Base-by-base conservation (phyloP, 257 asterid genomes). In the Solanum arcanum region DNA sequence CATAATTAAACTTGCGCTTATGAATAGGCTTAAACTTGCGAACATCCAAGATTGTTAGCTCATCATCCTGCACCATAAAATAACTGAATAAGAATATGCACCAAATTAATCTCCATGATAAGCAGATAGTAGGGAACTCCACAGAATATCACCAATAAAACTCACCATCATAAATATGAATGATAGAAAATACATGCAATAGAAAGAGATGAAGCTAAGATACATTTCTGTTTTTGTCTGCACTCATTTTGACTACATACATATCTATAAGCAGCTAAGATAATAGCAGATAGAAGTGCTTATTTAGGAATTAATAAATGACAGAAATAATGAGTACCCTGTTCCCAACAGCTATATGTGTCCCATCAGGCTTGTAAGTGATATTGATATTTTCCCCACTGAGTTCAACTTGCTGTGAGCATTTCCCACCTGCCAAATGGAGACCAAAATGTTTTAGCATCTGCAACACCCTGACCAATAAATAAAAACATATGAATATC, bases 321-420 rank as follows among this genome's bases (percentile, higher is more conserved):
- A 70, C 13, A 44, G 73, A 47, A 52, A 33, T 27, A 39, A 29
- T 44, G 23, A 69, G 60, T 94, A 96, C 99, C 96, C 99, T 91
- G 92, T 97, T 97, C 69, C 99, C 99, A 87, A 97, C 99, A 86
- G 99, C 99, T 85, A 97, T 85, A 84, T 97, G 99, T 81, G 95
- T 93, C 68, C 99, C 99, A 89, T 97, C 99, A 47, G 99, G 98
- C 93, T 96, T 97, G 90, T 93, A 97, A 23, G 99, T 97, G 89
- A 97, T 97, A 90, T 97, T 97, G 84, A 97, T 97, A 91, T 97
- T 97, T 90, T 97, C 99, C 86, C 99, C 99, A 75, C 99, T 97
- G 86, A 97, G 99, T 88, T 97, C 99, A 10, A 92, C 94, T 88
- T 91, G 98, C 92, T 95, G 99, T 12, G 99, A 95, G 92, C 98